Evolutionary conservation across 768 basidiomycete genomes (phyloP), one percentile per base, ranked within the genome.

Genomic region (Suillus ampliporus): DNA sequence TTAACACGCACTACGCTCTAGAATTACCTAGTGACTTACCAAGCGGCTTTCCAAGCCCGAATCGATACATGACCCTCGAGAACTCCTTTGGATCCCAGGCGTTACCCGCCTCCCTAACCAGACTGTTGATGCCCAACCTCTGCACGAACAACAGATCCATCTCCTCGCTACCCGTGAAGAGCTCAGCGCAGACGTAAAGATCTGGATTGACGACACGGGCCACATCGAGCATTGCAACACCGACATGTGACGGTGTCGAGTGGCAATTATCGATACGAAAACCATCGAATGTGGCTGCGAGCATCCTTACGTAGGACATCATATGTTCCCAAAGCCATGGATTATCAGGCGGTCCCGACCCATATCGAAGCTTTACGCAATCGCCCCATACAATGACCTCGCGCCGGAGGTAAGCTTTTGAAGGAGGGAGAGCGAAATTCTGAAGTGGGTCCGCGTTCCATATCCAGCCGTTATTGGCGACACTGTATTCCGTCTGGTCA

Each of bases 381-480:
- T 99, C 97, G 48, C 89, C 89, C 97, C 97, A 99, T 28, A 89
- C 94, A 68, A 99, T 98, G 60, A 99, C 95, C 75, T 98, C 94
- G 54, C 97, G 91, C 26, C 95, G 90, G 50, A 98, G 83, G 77
- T 99, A 99, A 0, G 95, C 92, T 74, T 96, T 97, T 26, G 97
- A 99, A 0, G 91, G 91, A 31, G 86, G 85, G 15, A 92, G 84
- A 9, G 97, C 97, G 78, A 99, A 99, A 78, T 98, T 98, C 66
- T 89, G 83, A 17, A 99, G 84, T 0, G 97, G 97, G 71, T 99
- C 89, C 2, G 97, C 96, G 66, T 90, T 80, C 97, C 97, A 99
- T 67, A 99, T 95, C 97, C 97, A 99, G 3, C 97, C 97, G 72
- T 99, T 99, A 77, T 99, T 98, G 6, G 97, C 97, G 34, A 99